Base-by-base conservation (phyloP, 1,284 basidiomycete genomes). In the Rhodotorula sp. region DNA sequence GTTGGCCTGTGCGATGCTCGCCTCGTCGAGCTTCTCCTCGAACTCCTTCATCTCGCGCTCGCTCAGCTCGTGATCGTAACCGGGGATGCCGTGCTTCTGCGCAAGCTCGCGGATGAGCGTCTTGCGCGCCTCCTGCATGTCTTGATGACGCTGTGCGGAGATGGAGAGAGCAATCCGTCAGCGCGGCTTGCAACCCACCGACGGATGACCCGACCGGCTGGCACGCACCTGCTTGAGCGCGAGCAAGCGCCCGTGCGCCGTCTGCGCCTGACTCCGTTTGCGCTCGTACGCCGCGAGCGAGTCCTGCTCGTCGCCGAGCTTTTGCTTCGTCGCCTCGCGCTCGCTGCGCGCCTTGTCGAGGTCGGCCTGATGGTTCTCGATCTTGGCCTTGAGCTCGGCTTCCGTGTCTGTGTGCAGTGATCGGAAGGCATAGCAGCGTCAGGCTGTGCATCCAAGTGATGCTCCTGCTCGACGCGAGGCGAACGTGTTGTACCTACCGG, bases 91-190 rank as follows among this genome's bases (percentile, higher is more conserved):
- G 75, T 91, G 85, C 71, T 87, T 87, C 57, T 87, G 84, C 59
- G 88, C 86, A 14, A 93, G 87, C 50, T 89, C 86, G 41, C 86
- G 87, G 68, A 97, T 89, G 45, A 89, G 83, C 14, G 85, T 83
- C 80, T 95, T 92, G 41, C 94, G 88, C 16, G 89, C 88, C 3
- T 81, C 79, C 48, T 94, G 82, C n/a, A 90, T 89, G 64, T 86
- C 83, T 70, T 90, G 87, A 81, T 96, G 91, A 13, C 87, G 86
- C 91, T 95, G 73, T 49, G 42, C n/a, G 9, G 41, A 46, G 55
- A 21, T 41, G 44, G 49, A 41, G 34, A 34, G 34, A 21, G 53
- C 34, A 42, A 50, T 68, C 9, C 49, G 59, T 48, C 27, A 42
- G 54, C 34, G 3, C 9, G 14, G 48, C 48, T 19, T 17, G 48